These are phyloP conservation scores for Strobilomyces dryophilus DNA, from an alignment of 768 basidiomycete species.

Conservation along the genomic window DNA sequence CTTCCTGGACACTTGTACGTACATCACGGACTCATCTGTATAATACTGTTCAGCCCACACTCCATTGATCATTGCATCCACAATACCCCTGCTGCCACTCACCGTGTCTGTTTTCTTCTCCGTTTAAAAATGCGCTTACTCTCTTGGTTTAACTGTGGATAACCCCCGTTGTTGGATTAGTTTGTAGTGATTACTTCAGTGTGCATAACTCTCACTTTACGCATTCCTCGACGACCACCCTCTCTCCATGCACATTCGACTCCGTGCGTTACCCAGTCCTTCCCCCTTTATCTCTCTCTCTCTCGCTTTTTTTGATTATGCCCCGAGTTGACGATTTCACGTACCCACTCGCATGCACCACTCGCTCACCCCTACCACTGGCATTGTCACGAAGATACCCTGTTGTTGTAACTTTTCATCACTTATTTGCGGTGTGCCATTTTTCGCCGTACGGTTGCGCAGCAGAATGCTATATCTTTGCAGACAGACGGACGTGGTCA, in stretches of 20 bases:
- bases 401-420: constrained; percentile 30
- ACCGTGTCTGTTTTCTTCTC: constrained; percentile 4
- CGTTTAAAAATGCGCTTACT: constrained; percentile 15
- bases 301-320: constrained; percentile 19
- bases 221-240: constrained; percentile 9
- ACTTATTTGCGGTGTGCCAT: constrained; percentile 23
- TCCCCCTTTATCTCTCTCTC: neutral
- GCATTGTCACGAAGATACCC: constrained; percentile 35
- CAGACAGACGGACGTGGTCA: constrained; percentile 13
- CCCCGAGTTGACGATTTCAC: constrained; percentile 30
- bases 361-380: neutral
- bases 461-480: constrained; percentile 35
- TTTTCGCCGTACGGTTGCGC: constrained; percentile 26
- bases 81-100: constrained; percentile 31
- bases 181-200: constrained; percentile 30
- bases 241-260: constrained; percentile 4
- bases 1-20: constrained; percentile 23
- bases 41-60: constrained; percentile 20
- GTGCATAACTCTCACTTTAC: constrained; percentile 27
- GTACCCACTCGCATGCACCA: constrained; percentile 17
- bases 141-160: constrained; percentile 34
- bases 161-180: constrained; percentile 35
- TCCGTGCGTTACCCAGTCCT: constrained; percentile 22
- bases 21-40: constrained; percentile 31
- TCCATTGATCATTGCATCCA: constrained; percentile 24